Percentiles rank a stretch among this genome's conserved stretches.
Conservation (phyloP, 495 filamentous ascomycete genomes). For the Daldinia childiae region DNA sequence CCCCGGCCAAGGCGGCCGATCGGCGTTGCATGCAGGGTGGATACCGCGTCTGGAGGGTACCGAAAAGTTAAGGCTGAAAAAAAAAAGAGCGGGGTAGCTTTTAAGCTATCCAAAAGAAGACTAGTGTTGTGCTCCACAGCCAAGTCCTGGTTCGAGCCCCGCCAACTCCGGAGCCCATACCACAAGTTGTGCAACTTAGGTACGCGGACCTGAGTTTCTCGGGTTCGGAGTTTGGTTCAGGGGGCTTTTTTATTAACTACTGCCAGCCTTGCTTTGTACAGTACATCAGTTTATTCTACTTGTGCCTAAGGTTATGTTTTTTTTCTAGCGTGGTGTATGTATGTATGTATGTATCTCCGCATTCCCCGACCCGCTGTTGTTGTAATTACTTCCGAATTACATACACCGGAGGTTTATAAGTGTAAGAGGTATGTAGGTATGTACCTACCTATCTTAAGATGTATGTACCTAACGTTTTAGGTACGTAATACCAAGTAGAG, state of each 20-base stretch:
- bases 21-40: slow-evolving; percentile 28
- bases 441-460: too few species aligned
- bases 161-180: slow-evolving; percentile 3
- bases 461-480: neutral
- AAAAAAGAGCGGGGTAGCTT: slow-evolving; percentile 29
- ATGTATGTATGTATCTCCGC: too few species aligned
- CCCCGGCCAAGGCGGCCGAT: slow-evolving; percentile 25
- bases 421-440: too few species aligned
- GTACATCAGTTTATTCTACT: too few species aligned
- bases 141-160: neutral
- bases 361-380: too few species aligned
- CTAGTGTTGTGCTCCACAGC: neutral
- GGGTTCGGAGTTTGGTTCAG: neutral
- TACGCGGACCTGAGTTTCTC: neutral
- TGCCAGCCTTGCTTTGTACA: too few species aligned
- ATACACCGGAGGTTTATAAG: too few species aligned
- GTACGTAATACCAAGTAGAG: neutral
- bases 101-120: neutral
- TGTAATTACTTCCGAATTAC: too few species aligned
- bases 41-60: neutral
- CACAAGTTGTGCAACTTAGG: neutral
- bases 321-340: too few species aligned
- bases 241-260: too few species aligned
- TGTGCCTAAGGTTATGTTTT: too few species aligned
- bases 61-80: slow-evolving; percentile 28